Evolutionary conservation across 225 moss, liverwort and hornwort species (phyloP), one percentile per base, ranked within the genome.

Genomic region (Climacium dendroides): DNA sequence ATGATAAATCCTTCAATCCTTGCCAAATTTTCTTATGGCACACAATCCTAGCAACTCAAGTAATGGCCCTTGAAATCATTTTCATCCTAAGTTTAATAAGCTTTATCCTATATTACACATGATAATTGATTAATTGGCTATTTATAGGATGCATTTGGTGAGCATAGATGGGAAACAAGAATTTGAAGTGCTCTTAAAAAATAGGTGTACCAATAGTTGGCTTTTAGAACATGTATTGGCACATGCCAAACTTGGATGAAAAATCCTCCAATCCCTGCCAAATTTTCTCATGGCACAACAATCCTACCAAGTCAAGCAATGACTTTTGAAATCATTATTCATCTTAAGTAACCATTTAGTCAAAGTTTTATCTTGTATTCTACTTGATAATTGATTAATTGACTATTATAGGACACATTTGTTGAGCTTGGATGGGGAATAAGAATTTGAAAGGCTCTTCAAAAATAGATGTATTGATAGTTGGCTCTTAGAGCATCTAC

Each of bases 121-220:
- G 13, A 10, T 16, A 2, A 45, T 71, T 72, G 6, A 72, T 45
- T 28, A 28, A 28, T 45, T 28, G 37, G 37, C n/a, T 67, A 37
- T 67, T 37, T 37, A 6, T 4, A 4, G 5, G 0, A 4, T 11
- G 37, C 12, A 37, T 67, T 67, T 71, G 7, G 9, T 28, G 3
- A 43, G 9, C 4, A 16, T 28, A 3, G 17, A 28, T 16, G 15
- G 5, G 0, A 3, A 3, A 16, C 3, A 28, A 72, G 10, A 72
- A 28, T 26, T 71, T 71, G 5, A 8, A 43, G 16, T 3, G 5
- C 9, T 41, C 5, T 71, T 73, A 16, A 45, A 17, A 73, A 73
- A 47, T 29, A 47, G 3, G 19, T 43, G 9, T 26, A 43, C 26
- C 45, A 45, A 45, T 45, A 45, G 45, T 45, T 45, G 45, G 8